phyloP scores from a whole-genome alignment of 805 yeast species.

The Candida tibetensis region DNA sequence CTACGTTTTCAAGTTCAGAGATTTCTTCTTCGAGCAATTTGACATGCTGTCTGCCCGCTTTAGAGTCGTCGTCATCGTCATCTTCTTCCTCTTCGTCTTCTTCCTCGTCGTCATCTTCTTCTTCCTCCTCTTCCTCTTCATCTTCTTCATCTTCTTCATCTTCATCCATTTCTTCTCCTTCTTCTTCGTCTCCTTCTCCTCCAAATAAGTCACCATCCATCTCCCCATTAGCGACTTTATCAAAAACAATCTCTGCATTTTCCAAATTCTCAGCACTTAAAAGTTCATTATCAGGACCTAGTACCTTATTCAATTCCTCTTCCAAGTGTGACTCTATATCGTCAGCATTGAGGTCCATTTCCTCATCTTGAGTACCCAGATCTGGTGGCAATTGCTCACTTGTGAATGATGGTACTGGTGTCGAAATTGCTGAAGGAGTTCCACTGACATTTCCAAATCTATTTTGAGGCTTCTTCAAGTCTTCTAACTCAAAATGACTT shows the following conservation, averaged over 20 bases:
- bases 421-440: slow-evolving; percentile 28
- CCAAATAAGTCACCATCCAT: not conserved
- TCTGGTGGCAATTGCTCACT: slow-evolving; percentile 6
- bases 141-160: slow-evolving; percentile 50
- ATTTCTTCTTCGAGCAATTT: slow-evolving; percentile 84
- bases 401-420: slow-evolving; percentile 10
- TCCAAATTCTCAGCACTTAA: slow-evolving; percentile 28
- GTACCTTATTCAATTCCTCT: slow-evolving; percentile 55
- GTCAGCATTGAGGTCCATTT: slow-evolving; percentile 24
- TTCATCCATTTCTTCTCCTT: slow-evolving; percentile 44
- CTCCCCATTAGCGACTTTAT: not conserved
- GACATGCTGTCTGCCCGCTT: slow-evolving; percentile 50
- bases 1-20: slow-evolving; percentile 71
- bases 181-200: slow-evolving; percentile 21
- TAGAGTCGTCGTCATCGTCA: slow-evolving; percentile 51
- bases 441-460: slow-evolving; percentile 19
- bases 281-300: slow-evolving; percentile 37
- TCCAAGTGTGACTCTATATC: slow-evolving; percentile 44
- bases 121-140: slow-evolving; percentile 55
- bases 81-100: slow-evolving; percentile 51
- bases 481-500: slow-evolving; percentile 71
- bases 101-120: slow-evolving; percentile 54
- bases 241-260: slow-evolving; percentile 5
- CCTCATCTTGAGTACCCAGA: slow-evolving; percentile 21
- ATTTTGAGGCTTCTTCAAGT: slow-evolving; percentile 41